These are phyloP conservation scores for Russula earlei DNA, from an alignment of 768 basidiomycete genomes.

Conservation along the genomic window DNA sequence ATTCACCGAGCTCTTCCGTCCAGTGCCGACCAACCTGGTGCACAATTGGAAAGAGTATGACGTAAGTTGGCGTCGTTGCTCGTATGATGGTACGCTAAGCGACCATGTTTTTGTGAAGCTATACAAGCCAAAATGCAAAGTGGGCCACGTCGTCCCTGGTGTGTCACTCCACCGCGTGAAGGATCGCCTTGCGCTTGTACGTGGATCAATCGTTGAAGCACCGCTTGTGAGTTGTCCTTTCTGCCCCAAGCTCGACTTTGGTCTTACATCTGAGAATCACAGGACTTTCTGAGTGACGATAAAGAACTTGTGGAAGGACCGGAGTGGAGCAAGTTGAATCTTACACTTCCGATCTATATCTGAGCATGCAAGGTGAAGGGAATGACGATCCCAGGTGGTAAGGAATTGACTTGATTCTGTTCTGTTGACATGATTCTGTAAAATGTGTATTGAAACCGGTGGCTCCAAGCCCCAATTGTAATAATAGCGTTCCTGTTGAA, in stretches of 20 bases:
- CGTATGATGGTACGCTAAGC: not conserved
- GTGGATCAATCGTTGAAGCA: slow-evolving; percentile 65
- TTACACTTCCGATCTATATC: slow-evolving; percentile 72
- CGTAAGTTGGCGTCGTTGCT: slow-evolving; percentile 28
- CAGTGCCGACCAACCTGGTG: slow-evolving; percentile 79
- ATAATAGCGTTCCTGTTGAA: too few species aligned
- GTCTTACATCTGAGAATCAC: slow-evolving; percentile 12
- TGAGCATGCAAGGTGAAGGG: slow-evolving; percentile 26
- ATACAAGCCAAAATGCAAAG: slow-evolving; percentile 67
- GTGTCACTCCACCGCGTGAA: slow-evolving; percentile 65
- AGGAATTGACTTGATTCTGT: too few species aligned
- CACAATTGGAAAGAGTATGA: slow-evolving; percentile 72
- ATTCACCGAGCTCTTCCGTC: slow-evolving; percentile 78
- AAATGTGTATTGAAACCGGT: too few species aligned
- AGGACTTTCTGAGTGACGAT: slow-evolving; percentile 84
- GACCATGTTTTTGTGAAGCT: slow-evolving; percentile 32
- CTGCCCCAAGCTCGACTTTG: not conserved
- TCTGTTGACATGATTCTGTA: too few species aligned
- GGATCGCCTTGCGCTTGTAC: slow-evolving; percentile 57
- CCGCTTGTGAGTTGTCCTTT: slow-evolving; percentile 43
- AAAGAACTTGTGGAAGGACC: slow-evolving; percentile 58
- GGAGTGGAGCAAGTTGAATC: slow-evolving; percentile 68
- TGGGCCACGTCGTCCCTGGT: slow-evolving; percentile 70
- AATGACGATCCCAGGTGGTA: too few species aligned
- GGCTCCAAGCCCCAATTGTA: too few species aligned